Evolutionary conservation across 148 eudicot genomes (phyloP), one percentile per base, ranked within the genome.

Genomic region (Oxyria digyna): DNA sequence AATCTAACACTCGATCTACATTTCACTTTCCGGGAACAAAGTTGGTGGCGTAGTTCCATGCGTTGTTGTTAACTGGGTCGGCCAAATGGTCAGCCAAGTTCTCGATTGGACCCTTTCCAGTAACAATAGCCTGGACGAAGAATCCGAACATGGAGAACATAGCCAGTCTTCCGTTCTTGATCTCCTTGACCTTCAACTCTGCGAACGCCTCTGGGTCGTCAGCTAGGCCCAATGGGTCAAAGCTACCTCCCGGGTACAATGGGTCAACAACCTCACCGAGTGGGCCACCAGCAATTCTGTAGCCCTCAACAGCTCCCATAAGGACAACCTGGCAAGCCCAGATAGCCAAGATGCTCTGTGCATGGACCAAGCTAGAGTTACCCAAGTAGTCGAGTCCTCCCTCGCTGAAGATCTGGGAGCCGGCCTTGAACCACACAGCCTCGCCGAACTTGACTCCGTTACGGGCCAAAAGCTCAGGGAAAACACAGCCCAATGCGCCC

Each of bases 321-420:
- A 78, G 69, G 66, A 78, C 74, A 17, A 78, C 81, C 12, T 78
- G 81, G 46, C 50, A 42, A 5, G 81, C 81, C 81, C 78, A 78
- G n/a, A 78, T 78, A 29, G 81, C 75, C 14, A 79, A 52, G 42
- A 75, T 79, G 67, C 82, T 79, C 15, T 79, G 82, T 0, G 82
- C 82, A 4, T 79, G 82, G 76, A 79, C 42, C 78, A 79, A 65
- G 69, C 82, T 79, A 6, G 82, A 78, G 82, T 75, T 79, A 10
- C 82, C 82, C 76, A 79, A 79, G 74, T 79, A 75, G 78, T 79
- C 82, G 15, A 79, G 82, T 17, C 82, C 78, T 41, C 82, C 82
- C 32, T 75, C 76, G 24, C 78, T 75, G 40, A 79, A 79, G 71
- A 79, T 79, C 62, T 79, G 82, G 4, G 82, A 68, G 14, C 79